Base-by-base conservation (phyloP, 345 rosid species). In the Schrenkiella parvula region DNA sequence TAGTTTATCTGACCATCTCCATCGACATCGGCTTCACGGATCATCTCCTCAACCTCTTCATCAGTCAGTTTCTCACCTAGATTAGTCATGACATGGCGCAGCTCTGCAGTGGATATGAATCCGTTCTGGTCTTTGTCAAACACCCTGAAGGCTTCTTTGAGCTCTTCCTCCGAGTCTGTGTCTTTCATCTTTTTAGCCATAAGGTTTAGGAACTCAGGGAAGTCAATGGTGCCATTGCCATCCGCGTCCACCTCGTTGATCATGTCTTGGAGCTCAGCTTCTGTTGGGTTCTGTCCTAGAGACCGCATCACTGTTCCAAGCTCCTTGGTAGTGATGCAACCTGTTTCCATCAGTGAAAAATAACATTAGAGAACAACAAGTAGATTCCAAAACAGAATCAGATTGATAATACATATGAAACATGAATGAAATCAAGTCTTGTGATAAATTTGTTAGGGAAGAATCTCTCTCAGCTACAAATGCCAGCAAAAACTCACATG, bases 241-340 rank as follows among this genome's bases (percentile, higher is more conserved):
- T 74, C 78, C 0, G 68, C 72, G 28, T 74, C 73, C 4, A 74
- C 73, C 5, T 57, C 67, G 47, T 66, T 58, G 54, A 67, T 74
- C 73, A 66, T 74, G 73, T 74, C 78, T 29, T 74, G 78, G 1
- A 65, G 61, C 67, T 74, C 93, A 6, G 93, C 93, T 63, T 88
- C 93, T 5, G 93, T 88, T 23, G 93, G 93, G 71, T 88, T 88
- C 76, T 88, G 93, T 15, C 93, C 93, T 44, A 86, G 78, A 1
- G 93, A 88, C 13, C 93, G 48, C 90, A 88, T 88, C 69, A 88
- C 89, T 22, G 93, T 88, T 14, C 93, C 90, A 28, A 88, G 87
- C 79, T 88, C 93, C 84, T 88, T 88, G 1, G 93, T 88, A 25
- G 90, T 88, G 70, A 88, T 88, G 68, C 90, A 84, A 72, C 93